Base-by-base conservation (phyloP, 2,329 filamentous ascomycete species). In the Lachnellula willkommii region DNA sequence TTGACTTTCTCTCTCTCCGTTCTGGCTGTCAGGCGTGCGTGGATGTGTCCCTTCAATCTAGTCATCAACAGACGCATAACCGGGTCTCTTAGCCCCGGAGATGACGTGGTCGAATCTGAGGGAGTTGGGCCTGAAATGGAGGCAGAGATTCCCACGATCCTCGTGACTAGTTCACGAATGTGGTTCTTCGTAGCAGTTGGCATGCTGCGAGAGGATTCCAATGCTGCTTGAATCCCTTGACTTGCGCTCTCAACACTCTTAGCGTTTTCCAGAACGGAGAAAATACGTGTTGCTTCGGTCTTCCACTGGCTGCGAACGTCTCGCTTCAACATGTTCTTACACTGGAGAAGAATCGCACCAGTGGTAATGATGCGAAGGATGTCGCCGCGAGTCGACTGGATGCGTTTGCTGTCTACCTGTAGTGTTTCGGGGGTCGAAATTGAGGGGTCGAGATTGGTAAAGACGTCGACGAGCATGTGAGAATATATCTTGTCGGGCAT, bases 321-420 rank as follows among this genome's bases (percentile, higher is more conserved):
- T 15, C 89, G 83, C 72, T 91, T 92, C 35, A 94, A 79, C 7
- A 93, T 76, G 63, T 91, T 93, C 75, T 94, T 94, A 70, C 86
- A 87, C 51, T 90, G 90, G 14, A 93, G 74, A 28, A 92, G 75
- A 48, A 93, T 86, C 0, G 88, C 86, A 1, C 87, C 88, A 3
- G 87, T 81, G 1, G 87, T 88, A 22, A 89, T 81, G 63, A 93
- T 85, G 46, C 83, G 80, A 47, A 86, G 72, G 1, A 83, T 77
- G 56, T 83, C 76, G 26, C 73, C 70, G 8, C 83, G 80, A 48
- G 83, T 78, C 22, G 77, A 76, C 2, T 74, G 71, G 43, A 90
- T 80, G 15, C 89, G 86, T 52, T 78, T 79, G 42, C 76, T 69
- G 63, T 94, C 89, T 1, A 93, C 79, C 14, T 77, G 76, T 20